Evolutionary conservation across 2,329 filamentous ascomycete species (phyloP), one percentile per base, ranked within the genome.

Genomic region (Geosmithia flava): DNA sequence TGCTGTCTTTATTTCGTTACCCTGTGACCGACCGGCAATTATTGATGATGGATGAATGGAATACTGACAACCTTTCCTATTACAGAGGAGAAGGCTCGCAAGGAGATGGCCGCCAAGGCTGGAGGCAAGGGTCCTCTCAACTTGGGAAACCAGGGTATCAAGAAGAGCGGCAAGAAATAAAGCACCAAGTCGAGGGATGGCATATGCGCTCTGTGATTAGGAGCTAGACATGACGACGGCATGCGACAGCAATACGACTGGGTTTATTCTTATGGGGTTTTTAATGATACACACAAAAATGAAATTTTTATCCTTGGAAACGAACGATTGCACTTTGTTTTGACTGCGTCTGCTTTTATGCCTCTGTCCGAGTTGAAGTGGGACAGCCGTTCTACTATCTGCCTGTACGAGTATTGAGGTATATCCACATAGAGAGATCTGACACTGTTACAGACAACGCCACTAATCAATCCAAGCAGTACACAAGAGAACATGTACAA

Each of bases 101-200:
- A 94, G 71, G 87, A 89, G 10, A 64, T 94, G 69, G 81, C 83
- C n/a, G 75, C 81, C 52, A 86, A 87, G 71, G 83, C 86, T 44
- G 83, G 85, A 59, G 86, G 86, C 67, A 95, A 94, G 72, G 91
- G 91, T 3, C 90, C 91, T 39, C 65, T 96, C 63, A 90, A 89
- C 70, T 84, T 81, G 30, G 89, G 88, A 33, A 68, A 75, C 45
- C 87, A 94, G 70, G 89, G 88, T 53, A 95, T 97, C 74, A 96
- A 96, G 83, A 96, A 95, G 80, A 93, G 86, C 53, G 90, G 89
- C 68, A 95, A 96, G 85, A 95, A 96, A 83, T 95, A 76, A 70
- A 58, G 44, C 23, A 27, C 47, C 23, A 7, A 33, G 20, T 30
- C 42, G 13, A 37, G 11, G 33, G 33, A 5, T 37, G 13, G 3